A percentile compares a stretch with the other conserved stretches of the same genome.
phyloP scores from a whole-genome alignment of 768 basidiomycete genomes.

The Rhodotorula toruloides region DNA sequence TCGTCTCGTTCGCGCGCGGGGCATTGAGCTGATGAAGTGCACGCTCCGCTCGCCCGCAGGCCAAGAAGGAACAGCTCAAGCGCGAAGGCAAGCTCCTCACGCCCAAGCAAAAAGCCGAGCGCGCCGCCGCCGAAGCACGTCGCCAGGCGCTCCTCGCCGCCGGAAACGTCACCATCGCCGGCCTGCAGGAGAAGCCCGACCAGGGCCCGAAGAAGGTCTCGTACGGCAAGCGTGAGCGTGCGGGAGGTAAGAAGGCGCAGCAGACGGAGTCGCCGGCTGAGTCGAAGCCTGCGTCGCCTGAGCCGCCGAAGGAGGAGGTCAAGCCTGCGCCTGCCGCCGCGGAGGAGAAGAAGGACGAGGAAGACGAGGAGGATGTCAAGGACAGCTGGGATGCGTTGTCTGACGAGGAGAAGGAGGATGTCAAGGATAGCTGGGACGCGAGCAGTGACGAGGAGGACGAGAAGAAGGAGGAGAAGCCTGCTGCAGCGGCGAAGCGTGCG shows the following conservation, averaged over 20 bases:
- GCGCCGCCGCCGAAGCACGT: conserved; percentile 79
- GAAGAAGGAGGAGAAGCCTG: neutral
- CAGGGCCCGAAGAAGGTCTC: conserved; percentile 63
- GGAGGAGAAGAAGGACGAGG: conserved; percentile 44
- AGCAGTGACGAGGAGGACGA: conserved; percentile 24
- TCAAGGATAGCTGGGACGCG: conserved; percentile 35
- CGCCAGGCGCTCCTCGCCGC: conserved; percentile 83
- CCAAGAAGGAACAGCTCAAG: conserved; percentile 79
- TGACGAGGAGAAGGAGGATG: conserved; percentile 54
- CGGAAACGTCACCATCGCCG: conserved; percentile 79
- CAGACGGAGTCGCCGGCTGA: neutral
- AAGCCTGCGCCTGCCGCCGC: conserved; percentile 45
- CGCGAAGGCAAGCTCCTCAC: conserved; percentile 91
- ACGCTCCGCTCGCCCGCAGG: conserved; percentile 52
- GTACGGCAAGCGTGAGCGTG: conserved; percentile 81
- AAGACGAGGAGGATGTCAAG: conserved; percentile 43
- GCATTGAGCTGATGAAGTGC: neutral
- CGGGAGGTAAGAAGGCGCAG: conserved; percentile 39
- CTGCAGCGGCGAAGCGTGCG: conserved; percentile 20
- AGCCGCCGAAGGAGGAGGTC: conserved; percentile 49
- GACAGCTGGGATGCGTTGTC: conserved; percentile 63
- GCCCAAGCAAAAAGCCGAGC: conserved; percentile 96
- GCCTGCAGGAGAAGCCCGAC: conserved; percentile 56
- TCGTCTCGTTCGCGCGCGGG: neutral
- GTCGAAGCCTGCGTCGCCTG: conserved; percentile 38